phyloP scores from a whole-genome alignment of 768 basidiomycete genomes.

The Pisolithus marmoratus region DNA sequence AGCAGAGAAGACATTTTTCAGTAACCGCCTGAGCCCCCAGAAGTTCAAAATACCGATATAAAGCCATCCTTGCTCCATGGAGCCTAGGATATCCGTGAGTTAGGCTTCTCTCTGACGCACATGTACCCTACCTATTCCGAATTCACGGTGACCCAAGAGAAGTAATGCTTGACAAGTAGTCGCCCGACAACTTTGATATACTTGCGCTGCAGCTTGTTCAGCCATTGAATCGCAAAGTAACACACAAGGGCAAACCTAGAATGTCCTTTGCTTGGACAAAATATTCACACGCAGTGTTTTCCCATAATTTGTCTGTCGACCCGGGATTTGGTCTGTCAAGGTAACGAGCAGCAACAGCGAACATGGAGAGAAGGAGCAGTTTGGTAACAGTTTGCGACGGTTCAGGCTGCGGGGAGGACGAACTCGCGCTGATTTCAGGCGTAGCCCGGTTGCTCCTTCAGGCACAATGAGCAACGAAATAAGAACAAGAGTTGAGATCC shows the following conservation, averaged over 20 bases:
- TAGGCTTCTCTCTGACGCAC: background rate
- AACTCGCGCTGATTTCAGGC: slow-evolving; percentile 5
- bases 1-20: slow-evolving; percentile 4
- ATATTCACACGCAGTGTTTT: slow-evolving; percentile 58
- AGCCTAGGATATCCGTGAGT: slow-evolving; percentile 28
- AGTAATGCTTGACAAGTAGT: slow-evolving; percentile 80
- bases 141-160: slow-evolving; percentile 76
- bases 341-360: slow-evolving; percentile 76
- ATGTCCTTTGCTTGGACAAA: slow-evolving; percentile 56
- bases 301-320: slow-evolving; percentile 57
- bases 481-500: background rate
- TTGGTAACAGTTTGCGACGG: slow-evolving; percentile 60
- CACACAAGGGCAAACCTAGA: slow-evolving; percentile 42
- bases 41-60: slow-evolving; percentile 50
- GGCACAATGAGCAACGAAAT: slow-evolving; percentile 4
- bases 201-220: slow-evolving; percentile 39
- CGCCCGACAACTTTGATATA: slow-evolving; percentile 61
- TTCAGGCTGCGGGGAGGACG: slow-evolving; percentile 30
- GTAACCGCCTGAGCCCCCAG: background rate
- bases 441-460: slow-evolving; percentile 34
- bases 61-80: slow-evolving; percentile 84
- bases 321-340: slow-evolving; percentile 43
- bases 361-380: slow-evolving; percentile 72
- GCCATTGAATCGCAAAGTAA: background rate
- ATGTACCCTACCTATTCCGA: slow-evolving; percentile 60